Base-by-base conservation (phyloP, 768 basidiomycete genomes). In the Tricholoma saponaceum region DNA sequence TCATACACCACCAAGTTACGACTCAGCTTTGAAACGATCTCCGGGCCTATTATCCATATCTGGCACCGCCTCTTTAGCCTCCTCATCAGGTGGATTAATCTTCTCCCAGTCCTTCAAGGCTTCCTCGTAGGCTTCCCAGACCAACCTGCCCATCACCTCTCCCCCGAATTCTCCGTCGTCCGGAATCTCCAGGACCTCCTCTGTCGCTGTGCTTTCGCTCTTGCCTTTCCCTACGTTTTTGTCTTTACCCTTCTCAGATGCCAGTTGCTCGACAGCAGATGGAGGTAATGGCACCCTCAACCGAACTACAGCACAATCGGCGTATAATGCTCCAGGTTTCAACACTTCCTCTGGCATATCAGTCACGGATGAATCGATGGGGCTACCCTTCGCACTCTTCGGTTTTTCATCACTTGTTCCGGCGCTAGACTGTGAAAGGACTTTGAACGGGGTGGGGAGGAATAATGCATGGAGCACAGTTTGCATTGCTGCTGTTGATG, bases 381-480 rank as follows among this genome's bases (percentile, higher is more conserved):
- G 51, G 20, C 22, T 57, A 9, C 46, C 55, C 16, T 60, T 54
- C 6, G 58, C 8, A 4, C 58, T 20, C 53, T 53, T 55, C 4
- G 64, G 55, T 2, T 58, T 62, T 26, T 16, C 26, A 28, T 26
- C 47, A n/a, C 1, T 47, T 47, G 44, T 6, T 5, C 22, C 12
- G 2, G 47, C 13, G 16, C 14, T 49, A 1, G 67, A 60, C 35
- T 70, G 71, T 4, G 75, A 64, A 23, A 78, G 66, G 39, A 78
- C 72, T 69, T 89, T 90, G 74, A 89, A 85, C 2, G 89, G 89
- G 3, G 87, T 90, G 0, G 90, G 90, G 14, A 92, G 79, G 69
- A 90, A 94, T 13, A 96, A 80, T 0, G 81, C 86, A 59, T 93
- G 93, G 3, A 95, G 70, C n/a, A 94, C 75, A 2, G 85, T 80